Evolutionary conservation across 768 basidiomycete species (phyloP).

Genomic region (Tephrocybe sp.): DNA sequence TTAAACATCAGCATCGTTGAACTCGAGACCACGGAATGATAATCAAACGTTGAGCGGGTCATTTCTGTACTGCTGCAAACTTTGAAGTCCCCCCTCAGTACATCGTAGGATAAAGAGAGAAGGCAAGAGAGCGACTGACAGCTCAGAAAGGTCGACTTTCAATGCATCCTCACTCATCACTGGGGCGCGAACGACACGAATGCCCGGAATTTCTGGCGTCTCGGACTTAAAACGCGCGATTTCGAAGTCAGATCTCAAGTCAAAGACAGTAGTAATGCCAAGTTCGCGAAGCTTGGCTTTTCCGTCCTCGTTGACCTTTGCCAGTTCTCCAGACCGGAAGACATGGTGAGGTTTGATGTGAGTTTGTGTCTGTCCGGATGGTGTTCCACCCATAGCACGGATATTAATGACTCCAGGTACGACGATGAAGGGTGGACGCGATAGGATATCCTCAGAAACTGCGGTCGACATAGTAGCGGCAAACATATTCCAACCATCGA

Average conservation of each 20-base stretch:
- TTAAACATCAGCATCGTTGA: neutral
- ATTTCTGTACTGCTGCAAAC: constrained; percentile 28
- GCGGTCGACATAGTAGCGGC: neutral
- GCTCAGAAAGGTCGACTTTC: constrained; percentile 22
- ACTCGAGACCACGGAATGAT: neutral
- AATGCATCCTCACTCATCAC: constrained; percentile 24
- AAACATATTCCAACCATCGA: neutral
- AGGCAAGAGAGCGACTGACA: constrained; percentile 16
- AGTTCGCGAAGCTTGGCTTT: constrained; percentile 31
- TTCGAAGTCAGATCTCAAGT: constrained; percentile 38
- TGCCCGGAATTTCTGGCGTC: constrained; percentile 28
- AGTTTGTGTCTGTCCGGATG: neutral
- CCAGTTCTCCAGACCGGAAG: constrained; percentile 41
- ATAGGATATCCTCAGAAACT: constrained; percentile 8
- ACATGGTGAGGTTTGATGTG: constrained; percentile 29
- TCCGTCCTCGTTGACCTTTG: constrained; percentile 33
- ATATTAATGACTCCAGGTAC: constrained; percentile 41
- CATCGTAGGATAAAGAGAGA: neutral
- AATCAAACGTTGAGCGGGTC: constrained; percentile 25
- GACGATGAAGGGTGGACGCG: constrained; percentile 34
- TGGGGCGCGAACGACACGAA: constrained; percentile 30
- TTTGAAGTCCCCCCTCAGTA: constrained; percentile 10
- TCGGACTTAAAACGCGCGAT: constrained; percentile 30
- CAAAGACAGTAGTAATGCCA: constrained; percentile 37
- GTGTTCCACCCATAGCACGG: constrained; percentile 32